These are phyloP conservation scores for Carpinus viminea DNA, from an alignment of 306 rosid species.

Conservation along the genomic window DNA sequence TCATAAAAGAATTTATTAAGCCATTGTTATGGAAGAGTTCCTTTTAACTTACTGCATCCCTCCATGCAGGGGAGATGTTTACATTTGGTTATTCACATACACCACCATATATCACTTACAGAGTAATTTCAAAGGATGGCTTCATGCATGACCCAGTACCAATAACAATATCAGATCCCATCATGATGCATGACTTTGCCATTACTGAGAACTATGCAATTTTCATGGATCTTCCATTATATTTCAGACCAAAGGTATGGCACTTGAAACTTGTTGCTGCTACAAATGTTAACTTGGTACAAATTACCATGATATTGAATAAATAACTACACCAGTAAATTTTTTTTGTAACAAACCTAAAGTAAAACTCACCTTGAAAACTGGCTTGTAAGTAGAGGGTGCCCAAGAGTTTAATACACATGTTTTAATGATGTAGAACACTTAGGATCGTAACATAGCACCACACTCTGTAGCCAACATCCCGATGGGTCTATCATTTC, in stretches of 20 bases:
- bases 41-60: constrained; percentile 23
- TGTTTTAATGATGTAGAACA: no score
- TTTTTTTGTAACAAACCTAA: no score
- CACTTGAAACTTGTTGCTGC: constrained; percentile 7
- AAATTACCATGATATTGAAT: neutral
- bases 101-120: constrained; percentile 87
- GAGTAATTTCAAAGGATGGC: constrained; percentile 90
- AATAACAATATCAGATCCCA: constrained; percentile 76
- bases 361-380: no score
- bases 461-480: no score
- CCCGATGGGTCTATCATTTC: no score
- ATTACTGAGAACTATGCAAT: constrained; percentile 85
- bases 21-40: constrained; percentile 19
- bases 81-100: constrained; percentile 85
- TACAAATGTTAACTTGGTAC: constrained; percentile 10
- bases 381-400: no score
- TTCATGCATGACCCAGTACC: constrained; percentile 92
- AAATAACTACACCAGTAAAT: neutral
- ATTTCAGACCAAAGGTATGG: constrained; percentile 82
- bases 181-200: constrained; percentile 99
- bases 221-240: constrained; percentile 91
- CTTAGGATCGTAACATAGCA: no score
- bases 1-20: constrained; percentile 20
- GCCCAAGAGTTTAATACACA: no score
- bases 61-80: constrained; percentile 92